phyloP scores from a whole-genome alignment of 352 stramenopile species.

The Phytopythium aichiense region DNA sequence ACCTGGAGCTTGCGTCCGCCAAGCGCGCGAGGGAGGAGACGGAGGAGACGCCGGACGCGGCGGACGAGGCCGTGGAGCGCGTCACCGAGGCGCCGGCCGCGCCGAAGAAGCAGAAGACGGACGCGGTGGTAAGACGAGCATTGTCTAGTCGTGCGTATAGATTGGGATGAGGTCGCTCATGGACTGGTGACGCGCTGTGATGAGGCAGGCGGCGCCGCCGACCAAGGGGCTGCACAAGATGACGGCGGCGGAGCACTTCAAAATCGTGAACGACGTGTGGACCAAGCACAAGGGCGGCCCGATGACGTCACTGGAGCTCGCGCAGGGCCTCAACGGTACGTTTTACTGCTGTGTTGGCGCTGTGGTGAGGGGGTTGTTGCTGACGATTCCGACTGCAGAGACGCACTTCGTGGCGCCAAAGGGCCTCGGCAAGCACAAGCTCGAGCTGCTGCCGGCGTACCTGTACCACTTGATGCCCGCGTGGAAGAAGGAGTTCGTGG shows the following conservation, averaged over 20 bases:
- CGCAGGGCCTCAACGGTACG: slow-evolving; percentile 70
- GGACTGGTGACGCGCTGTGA: neutral
- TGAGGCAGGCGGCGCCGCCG: slow-evolving; percentile 4
- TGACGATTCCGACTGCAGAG: slow-evolving; percentile 25
- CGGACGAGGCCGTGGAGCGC: slow-evolving; percentile 9
- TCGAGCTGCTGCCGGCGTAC: slow-evolving; percentile 68
- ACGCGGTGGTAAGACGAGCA: slow-evolving; percentile 1
- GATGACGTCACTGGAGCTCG: slow-evolving; percentile 81
- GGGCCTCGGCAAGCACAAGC: slow-evolving; percentile 77
- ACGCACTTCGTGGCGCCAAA: slow-evolving; percentile 55
- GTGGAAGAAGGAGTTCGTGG: slow-evolving; percentile 76
- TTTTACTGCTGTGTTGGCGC: slow-evolving; percentile 2
- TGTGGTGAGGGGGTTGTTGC: neutral
- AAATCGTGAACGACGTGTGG: slow-evolving; percentile 80
- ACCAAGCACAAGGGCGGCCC: slow-evolving; percentile 68
- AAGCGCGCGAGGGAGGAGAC: slow-evolving; percentile 49
- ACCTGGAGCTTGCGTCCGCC: slow-evolving; percentile 38
- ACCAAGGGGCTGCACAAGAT: slow-evolving; percentile 79
- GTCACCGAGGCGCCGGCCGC: slow-evolving; percentile 11
- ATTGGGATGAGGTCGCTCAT: neutral
- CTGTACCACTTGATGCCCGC: slow-evolving; percentile 64
- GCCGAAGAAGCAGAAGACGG: slow-evolving; percentile 60
- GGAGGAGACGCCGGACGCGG: slow-evolving; percentile 6
- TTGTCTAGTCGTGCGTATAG: neutral
- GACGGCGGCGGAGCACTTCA: slow-evolving; percentile 69